A percentile compares a stretch with the other conserved stretches of the same genome.
Evolutionary conservation across 768 basidiomycete genomes (phyloP).

Genomic region (Strobilomyces dryophilus): DNA sequence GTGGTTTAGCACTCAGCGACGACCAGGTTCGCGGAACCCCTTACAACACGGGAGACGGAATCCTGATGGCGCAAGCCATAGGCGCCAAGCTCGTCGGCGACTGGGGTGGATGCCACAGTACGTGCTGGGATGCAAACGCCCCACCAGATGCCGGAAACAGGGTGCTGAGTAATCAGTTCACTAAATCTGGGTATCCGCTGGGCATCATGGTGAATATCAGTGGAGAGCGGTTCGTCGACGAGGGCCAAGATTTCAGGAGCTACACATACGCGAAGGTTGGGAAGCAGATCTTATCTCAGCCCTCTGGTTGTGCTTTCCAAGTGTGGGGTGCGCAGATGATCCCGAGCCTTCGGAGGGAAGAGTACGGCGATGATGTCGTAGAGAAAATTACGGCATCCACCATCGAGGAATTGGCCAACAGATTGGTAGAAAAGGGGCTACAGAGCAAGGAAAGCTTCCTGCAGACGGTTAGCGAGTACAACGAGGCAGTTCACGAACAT

Average conservation of each 20-base stretch:
- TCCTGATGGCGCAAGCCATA: conserved; percentile 45
- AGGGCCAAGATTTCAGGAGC: conserved; percentile 68
- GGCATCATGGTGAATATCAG: conserved; percentile 62
- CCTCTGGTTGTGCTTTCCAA: conserved; percentile 59
- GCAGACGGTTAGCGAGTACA: conserved; percentile 47
- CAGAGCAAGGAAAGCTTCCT: conserved; percentile 39
- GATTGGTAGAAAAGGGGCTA: conserved; percentile 44
- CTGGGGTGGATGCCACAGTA: conserved; percentile 68
- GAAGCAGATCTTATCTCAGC: conserved; percentile 53
- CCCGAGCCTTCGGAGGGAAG: conserved; percentile 50
- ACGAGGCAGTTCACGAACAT: conserved; percentile 42
- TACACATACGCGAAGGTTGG: conserved; percentile 73
- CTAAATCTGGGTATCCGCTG: conserved; percentile 70
- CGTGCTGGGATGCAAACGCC: conserved; percentile 67
- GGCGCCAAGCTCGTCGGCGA: conserved; percentile 61
- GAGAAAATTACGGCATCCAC: conserved; percentile 47
- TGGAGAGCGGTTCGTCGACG: conserved; percentile 64
- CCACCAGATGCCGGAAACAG: conserved; percentile 48
- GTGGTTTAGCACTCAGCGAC: not conserved
- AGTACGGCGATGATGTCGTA: conserved; percentile 62
- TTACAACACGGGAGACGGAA: conserved; percentile 66
- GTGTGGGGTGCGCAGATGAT: conserved; percentile 52
- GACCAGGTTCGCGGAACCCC: conserved; percentile 64
- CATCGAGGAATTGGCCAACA: conserved; percentile 47
- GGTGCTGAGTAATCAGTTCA: conserved; percentile 62